Percentiles rank a stretch among this genome's conserved stretches.
phyloP scores from a whole-genome alignment of 805 yeast species.

The Pichia thaimueangensis region DNA sequence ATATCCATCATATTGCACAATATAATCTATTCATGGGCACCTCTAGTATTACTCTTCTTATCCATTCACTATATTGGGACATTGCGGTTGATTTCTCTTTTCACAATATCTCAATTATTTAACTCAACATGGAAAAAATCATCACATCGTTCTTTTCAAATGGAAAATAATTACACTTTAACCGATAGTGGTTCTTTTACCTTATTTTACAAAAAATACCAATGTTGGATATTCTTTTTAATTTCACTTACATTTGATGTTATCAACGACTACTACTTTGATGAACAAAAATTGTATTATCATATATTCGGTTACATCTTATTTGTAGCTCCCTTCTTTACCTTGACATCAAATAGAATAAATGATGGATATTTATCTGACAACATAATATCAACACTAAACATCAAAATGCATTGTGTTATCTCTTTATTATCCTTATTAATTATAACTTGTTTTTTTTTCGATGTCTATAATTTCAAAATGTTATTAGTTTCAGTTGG shows the following conservation, averaged over 20 bases:
- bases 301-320: conserved; percentile 8
- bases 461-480: conserved; percentile 21
- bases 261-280: conserved; percentile 1
- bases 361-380: not conserved
- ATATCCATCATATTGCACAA: no score
- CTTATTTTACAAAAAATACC: conserved; percentile 15
- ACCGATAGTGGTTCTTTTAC: conserved; percentile 9
- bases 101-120: conserved; percentile 19
- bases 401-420: not conserved
- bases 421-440: conserved; percentile 9
- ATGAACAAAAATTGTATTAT: not conserved
- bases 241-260: conserved; percentile 10
- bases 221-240: conserved; percentile 15
- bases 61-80: conserved; percentile 23
- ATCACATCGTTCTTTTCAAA: conserved; percentile 15
- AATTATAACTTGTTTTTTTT: conserved; percentile 7
- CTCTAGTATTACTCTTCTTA: conserved; percentile 19
- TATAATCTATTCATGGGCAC: conserved; percentile 9
- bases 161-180: conserved; percentile 18
- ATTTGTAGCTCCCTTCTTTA: conserved; percentile 3
- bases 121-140: conserved; percentile 6
- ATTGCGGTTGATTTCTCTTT: conserved; percentile 22
- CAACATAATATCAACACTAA: not conserved
- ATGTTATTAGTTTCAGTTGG: conserved; percentile 29
- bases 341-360: not conserved